Evolutionary conservation across 164 flowering plant species (phyloP).

Genomic region (Taxillus chinensis): DNA sequence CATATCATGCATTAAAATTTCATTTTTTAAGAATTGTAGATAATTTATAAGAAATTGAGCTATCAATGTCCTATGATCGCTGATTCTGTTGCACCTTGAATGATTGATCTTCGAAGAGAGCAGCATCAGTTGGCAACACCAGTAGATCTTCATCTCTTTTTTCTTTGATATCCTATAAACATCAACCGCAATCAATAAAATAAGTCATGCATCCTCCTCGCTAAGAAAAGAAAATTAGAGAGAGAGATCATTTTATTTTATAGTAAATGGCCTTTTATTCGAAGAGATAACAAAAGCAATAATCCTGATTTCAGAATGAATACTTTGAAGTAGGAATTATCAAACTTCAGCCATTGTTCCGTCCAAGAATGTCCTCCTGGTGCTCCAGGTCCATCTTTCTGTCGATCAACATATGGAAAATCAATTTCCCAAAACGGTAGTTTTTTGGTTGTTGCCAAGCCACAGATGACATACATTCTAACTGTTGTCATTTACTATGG

Average conservation of each 20-base stretch:
- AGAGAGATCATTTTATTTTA: too few species aligned
- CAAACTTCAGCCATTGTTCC: constrained; percentile 89
- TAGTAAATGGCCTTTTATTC: too few species aligned
- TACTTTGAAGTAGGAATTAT: constrained; percentile 95
- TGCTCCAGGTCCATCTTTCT: constrained; percentile 98
- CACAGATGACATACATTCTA: neutral
- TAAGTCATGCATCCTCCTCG: too few species aligned
- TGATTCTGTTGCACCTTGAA: constrained; percentile 51
- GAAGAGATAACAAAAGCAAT: too few species aligned
- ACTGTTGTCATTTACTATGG: neutral
- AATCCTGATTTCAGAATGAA: constrained; percentile 1
- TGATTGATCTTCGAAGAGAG: constrained; percentile 85
- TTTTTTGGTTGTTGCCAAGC: too few species aligned
- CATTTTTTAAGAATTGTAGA: too few species aligned
- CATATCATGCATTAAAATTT: constrained; percentile 7
- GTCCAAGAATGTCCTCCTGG: constrained; percentile 99
- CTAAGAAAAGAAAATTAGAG: too few species aligned
- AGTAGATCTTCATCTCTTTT: constrained; percentile 76
- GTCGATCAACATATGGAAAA: constrained; percentile 14
- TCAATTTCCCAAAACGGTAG: neutral
- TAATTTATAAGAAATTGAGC: too few species aligned
- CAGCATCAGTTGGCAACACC: constrained; percentile 96
- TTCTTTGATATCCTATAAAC: constrained; percentile 75
- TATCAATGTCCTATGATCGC: too few species aligned
- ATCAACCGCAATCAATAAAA: constrained; percentile 3